A percentile compares a stretch with the other conserved stretches of the same genome.
Conservation (phyloP, 345 rosid species). For the Gossypium turneri region DNA sequence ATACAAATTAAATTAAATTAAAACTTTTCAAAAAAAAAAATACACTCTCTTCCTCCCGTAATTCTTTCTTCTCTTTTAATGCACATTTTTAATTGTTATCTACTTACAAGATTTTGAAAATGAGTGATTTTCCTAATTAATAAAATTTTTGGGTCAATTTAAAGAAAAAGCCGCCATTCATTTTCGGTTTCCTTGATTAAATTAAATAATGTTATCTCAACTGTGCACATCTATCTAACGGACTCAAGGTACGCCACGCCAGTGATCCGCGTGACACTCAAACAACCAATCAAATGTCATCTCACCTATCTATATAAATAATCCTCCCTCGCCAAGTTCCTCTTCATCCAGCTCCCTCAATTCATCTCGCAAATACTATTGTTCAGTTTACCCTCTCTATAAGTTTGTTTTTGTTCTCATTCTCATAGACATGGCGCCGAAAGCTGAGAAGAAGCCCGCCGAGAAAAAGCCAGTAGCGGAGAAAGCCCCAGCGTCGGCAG, state of each 20-base stretch:
- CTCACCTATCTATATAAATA: constrained; percentile 26
- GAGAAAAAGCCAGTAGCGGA: constrained; percentile 46
- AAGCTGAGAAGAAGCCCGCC: constrained; percentile 49
- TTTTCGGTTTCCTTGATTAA: neutral
- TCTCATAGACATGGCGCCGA: constrained; percentile 37
- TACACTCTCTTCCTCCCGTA: too few relatives aligned
- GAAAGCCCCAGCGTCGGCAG: constrained; percentile 43
- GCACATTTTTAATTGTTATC: too few relatives aligned
- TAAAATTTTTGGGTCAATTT: neutral
- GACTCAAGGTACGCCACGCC: constrained; percentile 21
- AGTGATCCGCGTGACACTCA: constrained; percentile 22
- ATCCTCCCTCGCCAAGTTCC: neutral
- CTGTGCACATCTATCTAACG: constrained; percentile 1
- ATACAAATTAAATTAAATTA: too few relatives aligned
- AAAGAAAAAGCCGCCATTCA: neutral
- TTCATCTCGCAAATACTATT: neutral
- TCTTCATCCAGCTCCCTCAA: neutral
- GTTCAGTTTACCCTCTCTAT: neutral
- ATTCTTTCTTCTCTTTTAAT: too few relatives aligned
- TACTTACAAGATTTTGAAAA: too few relatives aligned
- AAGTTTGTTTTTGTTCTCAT: neutral
- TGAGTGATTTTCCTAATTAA: too few relatives aligned
- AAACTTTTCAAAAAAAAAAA: too few relatives aligned
- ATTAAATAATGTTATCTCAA: neutral
- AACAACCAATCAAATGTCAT: constrained; percentile 23